Base-by-base conservation (phyloP, 192 early-diverging fungal species). In the Coemansia sp. region DNA sequence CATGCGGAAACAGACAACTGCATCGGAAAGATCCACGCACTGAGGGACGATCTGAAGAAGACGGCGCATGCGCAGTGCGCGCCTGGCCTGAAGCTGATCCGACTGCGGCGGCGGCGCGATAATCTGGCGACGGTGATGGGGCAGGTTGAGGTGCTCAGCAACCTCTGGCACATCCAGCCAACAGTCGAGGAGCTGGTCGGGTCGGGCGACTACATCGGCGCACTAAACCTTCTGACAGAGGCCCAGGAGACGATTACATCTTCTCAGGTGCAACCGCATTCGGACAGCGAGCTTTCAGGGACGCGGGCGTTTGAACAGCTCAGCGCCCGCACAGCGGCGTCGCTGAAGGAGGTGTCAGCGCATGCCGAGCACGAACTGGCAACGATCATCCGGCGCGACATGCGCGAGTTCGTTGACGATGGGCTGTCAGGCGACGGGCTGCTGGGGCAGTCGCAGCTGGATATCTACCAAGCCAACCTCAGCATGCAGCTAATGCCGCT, bases 1-100 rank as follows among this genome's bases (percentile, higher is more conserved):
- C 93, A 99, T 73, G 86, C 88, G 1, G 95, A 99, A 67, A 98
- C 95, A 0, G 79, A 93, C 46, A 83, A 89, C 15, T 98, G 96
- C 68, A 90, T 99, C 9, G 78, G 83, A 0, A 88, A 99, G 64
- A 98, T 99, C 31, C 82, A 94, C 58, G 84, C 75, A 0, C 82
- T 98, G 52, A 85, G 93, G 13, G 74, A 80, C 21, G 87, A 90
- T 52, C 75, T 99, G 71, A 81, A 79, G 9, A 64, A 69, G 40
- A 78, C 89, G 5, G 86, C 92, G 5, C 63, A 85, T 29, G 75
- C 83, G 2, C 90, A 88, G 68, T 89, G 89, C 30, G 76, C 86
- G 53, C 88, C 93, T 39, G 94, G 94, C 1, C 73, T 97, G 13
- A 87, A 94, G 43, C 89, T 98, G 6, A 90, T 97, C 16, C 85